Base-by-base conservation (phyloP, 768 basidiomycete species). In the Trametes sanguinea region DNA sequence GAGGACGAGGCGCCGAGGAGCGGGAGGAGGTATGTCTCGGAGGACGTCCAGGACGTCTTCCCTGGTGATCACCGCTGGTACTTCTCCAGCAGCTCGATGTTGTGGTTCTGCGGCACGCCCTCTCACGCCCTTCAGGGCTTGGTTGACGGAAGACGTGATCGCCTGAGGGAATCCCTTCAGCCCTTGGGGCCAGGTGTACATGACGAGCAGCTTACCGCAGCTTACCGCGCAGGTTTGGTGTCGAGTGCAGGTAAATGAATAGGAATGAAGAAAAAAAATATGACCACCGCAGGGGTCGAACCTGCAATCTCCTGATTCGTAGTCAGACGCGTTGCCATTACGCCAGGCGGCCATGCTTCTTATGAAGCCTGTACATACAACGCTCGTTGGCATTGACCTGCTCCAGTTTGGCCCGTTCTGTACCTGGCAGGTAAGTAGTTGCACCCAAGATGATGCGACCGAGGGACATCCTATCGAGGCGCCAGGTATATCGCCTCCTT, bases 221-320 rank as follows among this genome's bases (percentile, higher is more conserved):
- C 22, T 22, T 22, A 22, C 22, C 22, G 22, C 96, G 67, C 89
- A n/a, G 84, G n/a, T 85, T 84, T 32, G 92, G 85, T 3, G 94
- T n/a, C n/a, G n/a, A n/a, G n/a, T n/a, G n/a, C n/a, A n/a, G n/a
- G n/a, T n/a, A n/a, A n/a, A n/a, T n/a, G n/a, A n/a, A n/a, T n/a
- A n/a, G n/a, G n/a, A n/a, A n/a, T n/a, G n/a, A n/a, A n/a, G n/a
- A n/a, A n/a, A n/a, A n/a, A n/a, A n/a, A n/a, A n/a, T n/a, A n/a
- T 88, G 87, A 89, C 87, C 88, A 86, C 85, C 83, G 85, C 87
- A 91, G 88, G 88, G 84, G 80, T 91, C 88, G 88, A 91, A 90
- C 89, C 88, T 90, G 87, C 88, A 89, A 89, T 89, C 88, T 90
- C 88, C 88, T 90, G 89, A 89, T 90, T 64, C 63, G 63, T 64